These are phyloP conservation scores for Oryza punctata DNA, from an alignment of 176 grass and related monocot genomes.

Conservation along the genomic window DNA sequence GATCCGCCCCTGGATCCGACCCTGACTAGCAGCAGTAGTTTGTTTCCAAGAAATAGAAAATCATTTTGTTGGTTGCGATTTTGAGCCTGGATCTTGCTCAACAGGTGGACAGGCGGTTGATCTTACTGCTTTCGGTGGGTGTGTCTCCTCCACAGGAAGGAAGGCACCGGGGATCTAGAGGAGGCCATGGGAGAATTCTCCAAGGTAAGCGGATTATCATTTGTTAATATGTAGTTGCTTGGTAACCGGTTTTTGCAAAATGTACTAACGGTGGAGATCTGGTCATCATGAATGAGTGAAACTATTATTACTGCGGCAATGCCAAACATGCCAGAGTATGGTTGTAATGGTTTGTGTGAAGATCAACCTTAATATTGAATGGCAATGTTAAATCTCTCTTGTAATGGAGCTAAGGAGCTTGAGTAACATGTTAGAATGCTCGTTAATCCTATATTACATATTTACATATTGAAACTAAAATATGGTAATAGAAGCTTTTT, in stretches of 20 bases:
- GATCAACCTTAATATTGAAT: too few relatives aligned
- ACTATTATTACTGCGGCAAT: background rate
- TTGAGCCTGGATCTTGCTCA: background rate
- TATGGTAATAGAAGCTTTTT: background rate
- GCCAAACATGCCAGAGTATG: background rate
- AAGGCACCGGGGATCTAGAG: background rate
- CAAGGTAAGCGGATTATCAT: constrained; percentile 5
- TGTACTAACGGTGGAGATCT: background rate
- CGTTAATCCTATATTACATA: background rate
- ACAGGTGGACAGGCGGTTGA: background rate
- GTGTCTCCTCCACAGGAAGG: background rate
- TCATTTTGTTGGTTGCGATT: background rate
- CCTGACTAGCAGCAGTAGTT: background rate
- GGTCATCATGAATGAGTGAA: background rate
- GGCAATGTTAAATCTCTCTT: too few relatives aligned
- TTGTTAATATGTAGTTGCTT: background rate
- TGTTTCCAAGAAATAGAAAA: background rate
- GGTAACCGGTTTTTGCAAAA: background rate
- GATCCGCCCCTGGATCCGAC: too few relatives aligned
- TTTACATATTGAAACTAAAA: background rate
- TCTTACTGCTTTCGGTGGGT: background rate
- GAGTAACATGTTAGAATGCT: background rate
- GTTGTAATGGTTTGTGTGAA: too few relatives aligned
- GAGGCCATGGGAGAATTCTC: constrained; percentile 35
- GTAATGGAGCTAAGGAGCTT: background rate